phyloP scores from a whole-genome alignment of 1,284 basidiomycete species.

The Phaffia rhodozyma region DNA sequence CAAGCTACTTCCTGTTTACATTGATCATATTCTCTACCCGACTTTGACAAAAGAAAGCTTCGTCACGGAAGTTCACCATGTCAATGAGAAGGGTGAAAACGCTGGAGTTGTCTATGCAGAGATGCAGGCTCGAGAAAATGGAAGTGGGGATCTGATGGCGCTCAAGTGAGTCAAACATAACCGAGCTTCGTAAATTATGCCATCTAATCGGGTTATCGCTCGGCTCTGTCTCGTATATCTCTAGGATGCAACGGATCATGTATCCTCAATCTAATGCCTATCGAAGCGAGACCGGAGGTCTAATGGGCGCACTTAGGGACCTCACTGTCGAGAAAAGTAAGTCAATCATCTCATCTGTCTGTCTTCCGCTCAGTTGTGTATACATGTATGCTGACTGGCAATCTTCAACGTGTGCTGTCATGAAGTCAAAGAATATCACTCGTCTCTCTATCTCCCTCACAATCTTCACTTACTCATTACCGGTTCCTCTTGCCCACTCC shows the following conservation, averaged over 20 bases:
- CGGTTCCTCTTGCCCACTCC: slow-evolving; percentile 39
- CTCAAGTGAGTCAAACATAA: slow-evolving; percentile 46
- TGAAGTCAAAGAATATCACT: slow-evolving; percentile 78
- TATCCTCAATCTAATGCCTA: slow-evolving; percentile 80
- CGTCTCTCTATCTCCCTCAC: slow-evolving; percentile 84
- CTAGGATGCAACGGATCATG: slow-evolving; percentile 61
- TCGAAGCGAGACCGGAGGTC: slow-evolving; percentile 89
- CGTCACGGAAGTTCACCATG: slow-evolving; percentile 88
- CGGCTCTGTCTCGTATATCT: background rate
- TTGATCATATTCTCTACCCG: slow-evolving; percentile 95
- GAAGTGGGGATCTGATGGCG: slow-evolving; percentile 77
- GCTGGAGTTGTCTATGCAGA: slow-evolving; percentile 95
- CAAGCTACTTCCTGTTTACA: slow-evolving; percentile 83
- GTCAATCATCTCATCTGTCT: slow-evolving; percentile 20
- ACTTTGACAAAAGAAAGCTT: slow-evolving; percentile 86
- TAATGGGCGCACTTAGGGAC: slow-evolving; percentile 81
- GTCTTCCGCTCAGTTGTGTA: background rate
- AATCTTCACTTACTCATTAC: slow-evolving; percentile 57
- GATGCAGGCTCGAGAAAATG: slow-evolving; percentile 97
- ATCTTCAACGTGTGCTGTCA: slow-evolving; percentile 4
- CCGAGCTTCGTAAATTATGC: slow-evolving; percentile 18
- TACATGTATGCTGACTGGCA: slow-evolving; percentile 10
- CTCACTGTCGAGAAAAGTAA: slow-evolving; percentile 82
- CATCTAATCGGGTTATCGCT: slow-evolving; percentile 14
- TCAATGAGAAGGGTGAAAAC: slow-evolving; percentile 79